phyloP scores from a whole-genome alignment of 2,329 filamentous ascomycete species.

The Alternaria ventricosa region DNA sequence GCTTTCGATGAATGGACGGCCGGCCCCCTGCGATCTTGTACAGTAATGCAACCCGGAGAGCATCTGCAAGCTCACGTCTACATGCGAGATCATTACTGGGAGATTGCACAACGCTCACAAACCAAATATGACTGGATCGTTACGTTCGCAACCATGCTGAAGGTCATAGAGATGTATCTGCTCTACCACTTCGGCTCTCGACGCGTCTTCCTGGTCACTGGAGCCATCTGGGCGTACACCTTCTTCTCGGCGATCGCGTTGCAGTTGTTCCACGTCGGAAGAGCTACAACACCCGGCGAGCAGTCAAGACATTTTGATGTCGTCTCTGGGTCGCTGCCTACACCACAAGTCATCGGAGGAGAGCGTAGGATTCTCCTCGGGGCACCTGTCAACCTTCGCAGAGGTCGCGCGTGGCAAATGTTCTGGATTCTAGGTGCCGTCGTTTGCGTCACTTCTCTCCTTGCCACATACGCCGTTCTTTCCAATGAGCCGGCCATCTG shows the following conservation, averaged over 20 bases:
- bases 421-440: not conserved
- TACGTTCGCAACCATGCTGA: not conserved
- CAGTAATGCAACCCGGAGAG: not conserved
- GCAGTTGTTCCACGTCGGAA: not conserved
- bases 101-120: no score
- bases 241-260: not conserved
- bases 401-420: not conserved
- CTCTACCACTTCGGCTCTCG: not conserved
- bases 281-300: not conserved
- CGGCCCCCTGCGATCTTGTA: not conserved
- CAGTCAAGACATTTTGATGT: not conserved
- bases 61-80: no score
- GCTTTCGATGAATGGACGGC: not conserved
- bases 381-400: not conserved
- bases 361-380: not conserved
- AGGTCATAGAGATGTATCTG: not conserved
- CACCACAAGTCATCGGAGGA: not conserved
- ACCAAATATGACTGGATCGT: not conserved
- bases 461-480: not conserved
- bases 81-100: no score
- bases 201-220: not conserved
- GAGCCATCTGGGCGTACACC: not conserved
- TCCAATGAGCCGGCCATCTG: not conserved
- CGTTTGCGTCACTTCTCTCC: not conserved
- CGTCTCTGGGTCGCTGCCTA: not conserved